Evolutionary conservation across 2,329 filamentous ascomycete genomes (phyloP).

Genomic region (Arthroderma sp.): DNA sequence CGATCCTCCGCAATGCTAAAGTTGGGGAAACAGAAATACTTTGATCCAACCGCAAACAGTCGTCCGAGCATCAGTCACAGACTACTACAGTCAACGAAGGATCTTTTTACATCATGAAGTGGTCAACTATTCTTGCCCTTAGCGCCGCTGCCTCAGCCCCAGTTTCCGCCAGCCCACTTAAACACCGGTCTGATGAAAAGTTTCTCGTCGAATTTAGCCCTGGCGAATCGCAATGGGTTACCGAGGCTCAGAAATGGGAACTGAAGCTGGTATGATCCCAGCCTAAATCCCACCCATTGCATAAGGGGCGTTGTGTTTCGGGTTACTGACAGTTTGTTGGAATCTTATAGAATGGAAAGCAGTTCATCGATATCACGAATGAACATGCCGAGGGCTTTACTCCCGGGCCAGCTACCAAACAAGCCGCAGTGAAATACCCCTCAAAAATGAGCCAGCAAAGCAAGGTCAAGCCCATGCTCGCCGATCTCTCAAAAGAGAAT

Average conservation of each 20-base stretch:
- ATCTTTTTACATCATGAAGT: conserved; percentile 20
- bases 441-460: conserved; percentile 49
- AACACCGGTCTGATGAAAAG: conserved; percentile 24
- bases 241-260: conserved; percentile 90
- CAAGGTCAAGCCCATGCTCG: conserved; percentile 53
- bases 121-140: conserved; percentile 22
- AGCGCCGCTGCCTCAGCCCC: conserved; percentile 12
- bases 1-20: too few species aligned
- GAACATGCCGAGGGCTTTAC: conserved; percentile 33
- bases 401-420: conserved; percentile 11
- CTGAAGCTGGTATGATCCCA: conserved; percentile 53
- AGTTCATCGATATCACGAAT: conserved; percentile 91
- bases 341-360: conserved; percentile 53
- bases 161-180: conserved; percentile 21
- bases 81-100: too few species aligned
- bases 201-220: conserved; percentile 74
- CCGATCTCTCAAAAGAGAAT: conserved; percentile 57
- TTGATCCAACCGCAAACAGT: too few species aligned
- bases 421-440: conserved; percentile 48
- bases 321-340: too few species aligned
- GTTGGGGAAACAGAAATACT: too few species aligned
- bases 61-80: too few species aligned
- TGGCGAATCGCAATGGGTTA: conserved; percentile 72
- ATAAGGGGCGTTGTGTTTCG: not conserved
- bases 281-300: not conserved